A percentile compares a stretch with the other conserved stretches of the same genome.
Conservation (phyloP, 2,329 filamentous ascomycete species). For the Fusarium lyarnte region DNA sequence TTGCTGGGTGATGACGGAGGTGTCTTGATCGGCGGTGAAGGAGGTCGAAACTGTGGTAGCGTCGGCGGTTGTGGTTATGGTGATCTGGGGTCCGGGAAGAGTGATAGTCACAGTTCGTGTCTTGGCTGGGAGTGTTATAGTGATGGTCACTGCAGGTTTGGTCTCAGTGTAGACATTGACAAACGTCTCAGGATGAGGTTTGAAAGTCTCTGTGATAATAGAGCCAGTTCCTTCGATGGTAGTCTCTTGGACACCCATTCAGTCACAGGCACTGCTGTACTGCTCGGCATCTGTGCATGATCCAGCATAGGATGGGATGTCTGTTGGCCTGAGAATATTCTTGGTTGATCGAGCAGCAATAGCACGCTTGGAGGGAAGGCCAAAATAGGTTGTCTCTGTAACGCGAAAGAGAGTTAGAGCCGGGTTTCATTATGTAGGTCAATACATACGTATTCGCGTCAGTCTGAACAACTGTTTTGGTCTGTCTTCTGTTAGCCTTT, state of each 20-base stretch:
- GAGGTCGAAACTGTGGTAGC: not conserved
- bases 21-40: not conserved
- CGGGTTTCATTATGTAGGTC: accelerated
- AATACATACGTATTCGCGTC: not conserved
- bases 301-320: not conserved
- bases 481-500: accelerated
- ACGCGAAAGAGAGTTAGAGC: not conserved
- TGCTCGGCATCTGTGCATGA: not conserved
- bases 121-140: not conserved
- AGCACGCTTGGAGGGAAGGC: not conserved
- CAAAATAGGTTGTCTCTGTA: not conserved
- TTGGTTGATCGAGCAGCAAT: not conserved
- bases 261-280: not conserved
- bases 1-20: accelerated
- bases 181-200: not conserved
- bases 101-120: not conserved
- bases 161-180: accelerated
- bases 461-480: not conserved
- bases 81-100: not conserved
- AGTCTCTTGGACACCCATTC: not conserved
- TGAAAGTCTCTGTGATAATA: not conserved
- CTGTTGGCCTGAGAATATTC: not conserved
- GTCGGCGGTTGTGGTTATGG: not conserved
- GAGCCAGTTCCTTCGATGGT: not conserved
- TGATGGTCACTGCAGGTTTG: not conserved